Base-by-base conservation (phyloP, 108 stramenopile species). In the Discostella stelligeroides region DNA sequence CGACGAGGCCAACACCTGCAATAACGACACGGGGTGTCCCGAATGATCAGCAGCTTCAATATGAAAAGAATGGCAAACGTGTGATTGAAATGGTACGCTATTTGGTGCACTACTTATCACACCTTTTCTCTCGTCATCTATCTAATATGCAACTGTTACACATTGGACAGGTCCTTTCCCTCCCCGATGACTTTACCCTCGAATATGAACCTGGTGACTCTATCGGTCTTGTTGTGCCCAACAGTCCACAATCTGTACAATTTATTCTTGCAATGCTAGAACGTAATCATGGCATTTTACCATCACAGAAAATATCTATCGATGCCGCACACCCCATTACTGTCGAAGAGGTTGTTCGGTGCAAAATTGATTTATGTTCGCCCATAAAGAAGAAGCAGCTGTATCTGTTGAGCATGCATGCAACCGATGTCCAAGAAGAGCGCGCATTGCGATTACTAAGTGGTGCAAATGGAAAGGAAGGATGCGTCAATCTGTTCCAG, bases 121-220 rank as follows among this genome's bases (percentile, higher is more conserved):
- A n/a, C n/a, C n/a, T n/a, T n/a, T n/a, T n/a, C 34, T 6, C 34
- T 34, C 34, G 3, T 3, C 34, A 6, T 34, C 6, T 3, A 6
- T 34, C 3, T 34, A 34, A 5, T 34, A 5, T 34, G 34, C 34
- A 5, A n/a, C n/a, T n/a, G n/a, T 34, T 5, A 34, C 34, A 6
- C 34, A 34, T 34, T 34, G 34, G 34, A 34, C 34, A 34, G 34
- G 34, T 71, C 6, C 57, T 95, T 1, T 72, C 86, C 0, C 75
- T 96, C 29, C 92, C 88, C 6, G 88, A 95, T 54, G 91, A 96
- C 56, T 85, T 80, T 54, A 83, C 82, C 1, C 76, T 89, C 42
- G 89, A 93, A 41, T 98, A 94, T 62, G 78, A 88, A 54, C 97
- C 97, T 0, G 97, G 97, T 18, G 97, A 98, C 66, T 85, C 94